Evolutionary conservation across 148 eudicot species (phyloP), one percentile per base, ranked within the genome.

Genomic region (Rhododendron molle): DNA sequence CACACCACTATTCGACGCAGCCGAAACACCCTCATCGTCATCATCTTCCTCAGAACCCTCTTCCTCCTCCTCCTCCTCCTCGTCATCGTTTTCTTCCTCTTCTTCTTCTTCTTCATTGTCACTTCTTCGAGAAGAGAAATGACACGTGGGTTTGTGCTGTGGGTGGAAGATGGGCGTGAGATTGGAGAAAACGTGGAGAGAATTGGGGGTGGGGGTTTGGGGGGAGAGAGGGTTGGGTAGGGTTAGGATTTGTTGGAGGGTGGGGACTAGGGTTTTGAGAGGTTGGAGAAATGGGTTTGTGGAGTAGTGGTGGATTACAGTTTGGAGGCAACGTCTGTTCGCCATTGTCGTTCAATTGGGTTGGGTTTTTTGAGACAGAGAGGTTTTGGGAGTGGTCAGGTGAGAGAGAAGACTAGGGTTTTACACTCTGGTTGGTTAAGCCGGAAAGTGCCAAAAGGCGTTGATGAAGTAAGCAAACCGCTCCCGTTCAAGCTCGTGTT

Each of bases 341-440:
- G 92, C 93, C 93, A 91, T 91, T 86, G 89, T 80, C 85, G 78
- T 20, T 54, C 12, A 23, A 49, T 54, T 52, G 73, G 76, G 50
- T 43, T 88, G 71, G 4, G 52, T 14, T 18, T 38, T 54, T 4
- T 18, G 10, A 67, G 34, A 52, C 54, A 47, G 56, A 78, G 21
- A 43, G 84, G 84, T 21, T 82, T 82, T 60, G 21, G 84, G 62
- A 50, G 58, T 28, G 62, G 2, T 26, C 60, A 46, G 34, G 54
- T 13, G 43, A 23, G 21, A 21, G 49, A 76, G 26, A 76, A 40
- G 80, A 23, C 81, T 7, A 80, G 82, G 38, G 62, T 80, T 26
- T 78, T 78, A 46, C 81, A 40, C 34, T 32, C 3, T 79, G 62
- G 16, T 50, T 80, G 65, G 82, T 80, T 52, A 30, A 56, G 16